Percentiles rank a stretch among this genome's conserved stretches.
Conservation (phyloP, 2,329 filamentous ascomycete species). For the Alternaria rosae region DNA sequence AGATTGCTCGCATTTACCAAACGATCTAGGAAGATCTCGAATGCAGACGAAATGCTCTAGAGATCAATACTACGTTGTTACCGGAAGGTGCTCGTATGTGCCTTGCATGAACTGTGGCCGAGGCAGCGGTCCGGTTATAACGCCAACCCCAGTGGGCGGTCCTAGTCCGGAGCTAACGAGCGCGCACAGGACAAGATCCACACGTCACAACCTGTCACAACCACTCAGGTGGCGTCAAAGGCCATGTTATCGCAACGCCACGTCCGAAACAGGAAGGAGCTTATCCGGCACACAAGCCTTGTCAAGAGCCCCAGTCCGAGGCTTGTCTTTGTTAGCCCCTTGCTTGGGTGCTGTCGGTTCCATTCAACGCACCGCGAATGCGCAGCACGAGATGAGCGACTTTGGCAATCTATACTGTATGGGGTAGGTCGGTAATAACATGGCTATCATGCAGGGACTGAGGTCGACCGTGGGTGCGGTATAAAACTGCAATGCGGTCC, state of each 20-base stretch:
- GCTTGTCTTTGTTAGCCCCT: slow-evolving; percentile 16
- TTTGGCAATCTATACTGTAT: slow-evolving; percentile 1
- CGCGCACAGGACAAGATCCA: not conserved
- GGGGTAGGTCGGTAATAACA: slow-evolving; percentile 2
- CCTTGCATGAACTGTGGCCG: slow-evolving; percentile 5
- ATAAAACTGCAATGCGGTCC: slow-evolving; percentile 6
- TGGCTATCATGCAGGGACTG: slow-evolving; percentile 1
- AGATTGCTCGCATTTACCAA: not conserved
- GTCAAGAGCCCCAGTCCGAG: slow-evolving; percentile 14
- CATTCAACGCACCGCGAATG: not conserved
- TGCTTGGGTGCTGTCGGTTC: slow-evolving; percentile 7
- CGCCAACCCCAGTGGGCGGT: slow-evolving; percentile 4
- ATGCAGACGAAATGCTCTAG: not conserved
- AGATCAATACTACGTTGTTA: not conserved
- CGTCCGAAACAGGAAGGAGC: slow-evolving; percentile 16
- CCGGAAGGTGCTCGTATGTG: slow-evolving; percentile 7
- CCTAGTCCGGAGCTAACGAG: slow-evolving; percentile 3
- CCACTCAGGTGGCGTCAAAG: not conserved
- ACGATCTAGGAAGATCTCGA: not conserved
- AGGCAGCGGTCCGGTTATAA: slow-evolving; percentile 1
- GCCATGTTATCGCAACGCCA: slow-evolving; percentile 16
- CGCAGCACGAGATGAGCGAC: not conserved
- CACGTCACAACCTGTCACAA: slow-evolving; percentile 5
- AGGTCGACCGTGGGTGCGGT: not conserved
- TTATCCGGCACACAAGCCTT: slow-evolving; percentile 17